A percentile compares a stretch with the other conserved stretches of the same genome.
Evolutionary conservation across 768 basidiomycete species (phyloP).

Genomic region (Kwoniella sp.): DNA sequence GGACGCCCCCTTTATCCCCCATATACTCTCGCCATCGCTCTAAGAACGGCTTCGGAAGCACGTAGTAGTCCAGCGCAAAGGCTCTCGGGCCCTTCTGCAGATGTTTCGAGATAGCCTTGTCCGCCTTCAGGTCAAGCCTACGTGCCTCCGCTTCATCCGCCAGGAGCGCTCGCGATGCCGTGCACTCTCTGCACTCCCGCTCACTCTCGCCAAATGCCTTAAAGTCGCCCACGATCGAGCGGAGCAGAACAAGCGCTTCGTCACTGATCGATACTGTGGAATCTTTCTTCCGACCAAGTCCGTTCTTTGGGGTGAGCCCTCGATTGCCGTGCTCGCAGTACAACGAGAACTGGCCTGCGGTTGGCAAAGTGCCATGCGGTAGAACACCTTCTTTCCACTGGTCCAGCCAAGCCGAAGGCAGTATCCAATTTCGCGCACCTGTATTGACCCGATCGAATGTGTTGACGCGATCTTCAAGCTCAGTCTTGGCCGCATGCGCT

Average conservation of each 20-base stretch:
- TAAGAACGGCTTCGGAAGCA: constrained; percentile 15
- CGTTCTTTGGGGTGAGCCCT: too few species aligned
- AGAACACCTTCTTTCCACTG: constrained; percentile 15
- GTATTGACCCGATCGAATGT: constrained; percentile 23
- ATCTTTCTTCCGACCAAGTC: too few species aligned
- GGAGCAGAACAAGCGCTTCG: constrained; percentile 18
- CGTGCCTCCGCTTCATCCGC: background rate
- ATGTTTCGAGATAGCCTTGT: constrained; percentile 13
- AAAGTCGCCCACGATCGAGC: constrained; percentile 20
- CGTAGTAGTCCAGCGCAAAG: constrained; percentile 18
- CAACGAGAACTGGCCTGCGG: constrained; percentile 14
- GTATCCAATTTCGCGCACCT: constrained; percentile 9
- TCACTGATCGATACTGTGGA: constrained; percentile 14
- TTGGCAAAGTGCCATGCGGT: constrained; percentile 6
- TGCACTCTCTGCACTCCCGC: constrained; percentile 11
- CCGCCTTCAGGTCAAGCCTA: background rate
- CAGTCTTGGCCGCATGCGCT: background rate
- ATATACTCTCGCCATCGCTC: constrained; percentile 14
- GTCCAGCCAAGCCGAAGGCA: constrained; percentile 29
- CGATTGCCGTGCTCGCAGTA: constrained; percentile 29
- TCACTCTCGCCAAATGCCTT: background rate
- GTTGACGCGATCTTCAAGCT: constrained; percentile 7
- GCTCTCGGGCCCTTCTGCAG: background rate
- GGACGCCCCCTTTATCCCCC: background rate
- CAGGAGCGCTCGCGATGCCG: background rate